Percentiles rank a stretch among this genome's conserved stretches.
Evolutionary conservation across 192 early-diverging fungal genomes (phyloP).

Genomic region (Entomortierella parvispora): DNA sequence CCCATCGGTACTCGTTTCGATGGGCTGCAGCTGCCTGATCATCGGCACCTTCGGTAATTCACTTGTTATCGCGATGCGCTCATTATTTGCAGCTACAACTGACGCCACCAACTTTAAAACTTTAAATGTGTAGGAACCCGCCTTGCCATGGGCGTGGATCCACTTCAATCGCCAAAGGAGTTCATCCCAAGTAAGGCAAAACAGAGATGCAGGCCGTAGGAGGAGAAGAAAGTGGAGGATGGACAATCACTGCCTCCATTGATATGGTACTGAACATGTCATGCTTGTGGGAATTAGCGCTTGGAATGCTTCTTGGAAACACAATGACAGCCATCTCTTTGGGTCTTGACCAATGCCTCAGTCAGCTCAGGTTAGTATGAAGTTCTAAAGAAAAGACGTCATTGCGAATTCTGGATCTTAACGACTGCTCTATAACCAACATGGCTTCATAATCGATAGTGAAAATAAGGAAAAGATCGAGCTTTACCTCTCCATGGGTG

Average conservation of each 20-base stretch:
- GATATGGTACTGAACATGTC: neutral
- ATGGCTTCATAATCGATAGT: constrained; percentile 11
- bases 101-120: neutral
- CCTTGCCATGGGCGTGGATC: constrained; percentile 74
- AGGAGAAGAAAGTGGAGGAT: too few species aligned
- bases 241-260: neutral
- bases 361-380: constrained; percentile 66
- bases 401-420: too few species aligned
- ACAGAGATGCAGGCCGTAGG: too few species aligned
- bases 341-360: constrained; percentile 68
- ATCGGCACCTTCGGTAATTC: constrained; percentile 62
- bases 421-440: too few species aligned
- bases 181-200: constrained; percentile 82
- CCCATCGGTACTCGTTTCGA: constrained; percentile 55
- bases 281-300: constrained; percentile 41
- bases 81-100: constrained; percentile 1
- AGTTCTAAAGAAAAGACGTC: too few species aligned
- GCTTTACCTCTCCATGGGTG: constrained; percentile 75
- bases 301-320: constrained; percentile 92
- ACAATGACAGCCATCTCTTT: constrained; percentile 78
- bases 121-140: constrained; percentile 55
- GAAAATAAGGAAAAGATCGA: constrained; percentile 61
- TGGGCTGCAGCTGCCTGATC: constrained; percentile 62
- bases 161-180: constrained; percentile 75
- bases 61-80: neutral